Conservation (phyloP, 2,329 filamentous ascomycete genomes). For the Trichoderma harzianum region DNA sequence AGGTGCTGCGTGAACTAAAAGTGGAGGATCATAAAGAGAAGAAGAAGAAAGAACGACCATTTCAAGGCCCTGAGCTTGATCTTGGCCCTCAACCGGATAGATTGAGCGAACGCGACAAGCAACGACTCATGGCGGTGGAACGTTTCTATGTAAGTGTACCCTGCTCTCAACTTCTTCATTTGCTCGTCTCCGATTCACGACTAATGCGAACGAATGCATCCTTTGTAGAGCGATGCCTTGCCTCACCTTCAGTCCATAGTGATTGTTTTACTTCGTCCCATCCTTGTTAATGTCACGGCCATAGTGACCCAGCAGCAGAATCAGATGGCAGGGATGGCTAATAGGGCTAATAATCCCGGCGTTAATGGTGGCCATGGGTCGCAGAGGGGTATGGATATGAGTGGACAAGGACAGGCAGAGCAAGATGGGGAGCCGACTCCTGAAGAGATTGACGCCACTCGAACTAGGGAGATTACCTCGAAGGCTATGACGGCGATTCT, state of each 20-base stretch:
- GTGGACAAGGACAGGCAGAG: constrained; percentile 31
- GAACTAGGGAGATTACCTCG: constrained; percentile 80
- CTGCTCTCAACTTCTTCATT: neutral
- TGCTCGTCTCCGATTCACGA: neutral
- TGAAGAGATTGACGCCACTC: constrained; percentile 78
- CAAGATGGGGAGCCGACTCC: constrained; percentile 50
- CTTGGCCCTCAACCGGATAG: constrained; percentile 47
- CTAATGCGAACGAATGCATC: constrained; percentile 29
- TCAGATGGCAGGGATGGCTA: constrained; percentile 42
- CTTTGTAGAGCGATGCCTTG: constrained; percentile 61
- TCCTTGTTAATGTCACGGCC: constrained; percentile 84
- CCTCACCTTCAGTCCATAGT: constrained; percentile 89
- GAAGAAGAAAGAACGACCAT: constrained; percentile 26
- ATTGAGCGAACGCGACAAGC: constrained; percentile 54
- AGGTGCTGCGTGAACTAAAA: constrained; percentile 42
- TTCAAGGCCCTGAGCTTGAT: constrained; percentile 33
- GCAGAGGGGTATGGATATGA: constrained; percentile 32
- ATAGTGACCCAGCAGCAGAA: constrained; percentile 54
- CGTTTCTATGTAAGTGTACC: constrained; percentile 71
- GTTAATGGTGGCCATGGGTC: constrained; percentile 38
- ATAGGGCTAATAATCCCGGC: constrained; percentile 38
- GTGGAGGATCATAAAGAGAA: constrained; percentile 34
- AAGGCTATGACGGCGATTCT: constrained; percentile 91
- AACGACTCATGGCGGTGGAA: constrained; percentile 71
- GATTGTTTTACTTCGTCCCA: constrained; percentile 86